Evolutionary conservation across 2,329 filamentous ascomycete genomes (phyloP).

Genomic region (Lasiodiplodia gonubiensis): DNA sequence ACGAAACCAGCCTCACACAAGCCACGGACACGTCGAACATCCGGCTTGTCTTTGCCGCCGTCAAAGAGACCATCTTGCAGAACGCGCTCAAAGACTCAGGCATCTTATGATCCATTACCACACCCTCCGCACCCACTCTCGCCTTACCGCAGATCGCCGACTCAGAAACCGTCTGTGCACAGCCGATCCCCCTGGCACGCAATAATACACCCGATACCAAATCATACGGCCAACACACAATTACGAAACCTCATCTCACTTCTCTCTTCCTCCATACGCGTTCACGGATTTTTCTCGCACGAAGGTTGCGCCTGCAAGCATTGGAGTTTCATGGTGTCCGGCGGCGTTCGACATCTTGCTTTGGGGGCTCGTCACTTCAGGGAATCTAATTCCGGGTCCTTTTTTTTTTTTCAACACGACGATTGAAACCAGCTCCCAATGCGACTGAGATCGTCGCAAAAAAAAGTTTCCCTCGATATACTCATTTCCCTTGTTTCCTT

Average conservation of each 20-base stretch:
- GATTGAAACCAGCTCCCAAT: slow-evolving; percentile 15
- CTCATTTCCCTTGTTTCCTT: slow-evolving; percentile 23
- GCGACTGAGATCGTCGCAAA: slow-evolving; percentile 21
- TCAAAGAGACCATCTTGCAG: slow-evolving; percentile 98
- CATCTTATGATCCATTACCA: slow-evolving; percentile 65
- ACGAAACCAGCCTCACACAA: slow-evolving; percentile 80
- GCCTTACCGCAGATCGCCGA: slow-evolving; percentile 28
- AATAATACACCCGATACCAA: slow-evolving; percentile 29
- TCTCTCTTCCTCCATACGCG: slow-evolving; percentile 21
- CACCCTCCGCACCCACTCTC: slow-evolving; percentile 18
- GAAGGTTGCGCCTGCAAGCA: slow-evolving; percentile 27
- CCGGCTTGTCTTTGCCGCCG: slow-evolving; percentile 93
- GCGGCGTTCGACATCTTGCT: slow-evolving; percentile 24
- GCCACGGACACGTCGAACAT: slow-evolving; percentile 99
- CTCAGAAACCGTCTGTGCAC: slow-evolving; percentile 28
- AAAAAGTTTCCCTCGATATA: slow-evolving; percentile 26
- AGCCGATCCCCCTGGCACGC: slow-evolving; percentile 29
- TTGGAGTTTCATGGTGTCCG: slow-evolving; percentile 29
- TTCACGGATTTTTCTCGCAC: slow-evolving; percentile 29
- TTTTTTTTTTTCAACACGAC: slow-evolving; percentile 4
- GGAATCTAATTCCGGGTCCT: slow-evolving; percentile 23
- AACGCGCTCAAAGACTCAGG: slow-evolving; percentile 98
- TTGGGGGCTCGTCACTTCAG: slow-evolving; percentile 17
- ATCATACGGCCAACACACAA: slow-evolving; percentile 27
- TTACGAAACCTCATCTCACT: slow-evolving; percentile 26